phyloP scores from a whole-genome alignment of 768 basidiomycete species.

The Ramaria rubella region DNA sequence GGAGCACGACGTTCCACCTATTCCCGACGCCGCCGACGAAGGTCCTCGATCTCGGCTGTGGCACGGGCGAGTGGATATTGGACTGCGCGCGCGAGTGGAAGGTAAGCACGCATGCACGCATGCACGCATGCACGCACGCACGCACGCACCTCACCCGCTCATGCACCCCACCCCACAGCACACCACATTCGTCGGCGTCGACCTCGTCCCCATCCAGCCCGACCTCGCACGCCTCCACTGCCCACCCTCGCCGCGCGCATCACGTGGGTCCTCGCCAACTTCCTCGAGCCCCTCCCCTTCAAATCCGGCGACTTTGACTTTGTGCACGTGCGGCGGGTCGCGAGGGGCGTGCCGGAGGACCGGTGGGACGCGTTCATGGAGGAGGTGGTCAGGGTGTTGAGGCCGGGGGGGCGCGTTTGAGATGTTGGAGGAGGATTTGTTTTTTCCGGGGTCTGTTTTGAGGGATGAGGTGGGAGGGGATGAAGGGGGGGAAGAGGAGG shows the following conservation, averaged over 20 bases:
- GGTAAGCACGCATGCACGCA: constrained; percentile 25
- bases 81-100: constrained; percentile 61
- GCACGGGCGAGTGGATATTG: constrained; percentile 70
- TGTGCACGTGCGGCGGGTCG: constrained; percentile 69
- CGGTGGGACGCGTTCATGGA: constrained; percentile 67
- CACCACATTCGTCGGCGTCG: constrained; percentile 41
- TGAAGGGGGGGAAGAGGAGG: constrained; percentile 1
- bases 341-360: constrained; percentile 69
- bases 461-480: background rate
- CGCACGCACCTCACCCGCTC: background rate
- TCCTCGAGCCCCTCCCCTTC: constrained; percentile 66
- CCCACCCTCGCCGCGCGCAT: constrained; percentile 51
- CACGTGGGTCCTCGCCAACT: constrained; percentile 68
- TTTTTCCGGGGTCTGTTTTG: constrained; percentile 47
- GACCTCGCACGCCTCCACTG: constrained; percentile 56
- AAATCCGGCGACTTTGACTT: constrained; percentile 69
- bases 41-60: constrained; percentile 71
- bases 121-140: background rate
- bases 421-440: constrained; percentile 71
- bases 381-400: constrained; percentile 66
- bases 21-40: constrained; percentile 52
- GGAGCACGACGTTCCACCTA: constrained; percentile 58
- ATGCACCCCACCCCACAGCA: background rate
- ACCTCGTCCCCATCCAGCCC: constrained; percentile 67
- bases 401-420: constrained; percentile 68